A percentile compares a stretch with the other conserved stretches of the same genome.
Conservation (phyloP, 139 green algal species). For the Mesostigma viride region DNA sequence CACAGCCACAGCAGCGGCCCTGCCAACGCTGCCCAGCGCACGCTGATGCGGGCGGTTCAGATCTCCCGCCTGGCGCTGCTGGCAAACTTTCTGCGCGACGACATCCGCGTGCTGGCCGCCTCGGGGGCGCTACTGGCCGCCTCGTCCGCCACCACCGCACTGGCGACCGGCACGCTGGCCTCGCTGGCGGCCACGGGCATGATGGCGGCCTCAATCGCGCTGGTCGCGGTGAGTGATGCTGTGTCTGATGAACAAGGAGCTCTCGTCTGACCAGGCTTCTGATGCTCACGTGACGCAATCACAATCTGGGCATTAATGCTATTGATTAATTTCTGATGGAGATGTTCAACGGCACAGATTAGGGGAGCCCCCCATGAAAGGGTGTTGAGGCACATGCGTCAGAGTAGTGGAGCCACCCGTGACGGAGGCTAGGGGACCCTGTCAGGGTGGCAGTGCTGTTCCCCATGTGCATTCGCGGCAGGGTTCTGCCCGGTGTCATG, state of each 20-base stretch:
- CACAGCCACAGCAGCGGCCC: not conserved
- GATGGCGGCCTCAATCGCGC: slow-evolving; percentile 3
- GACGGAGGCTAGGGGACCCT: too few species aligned
- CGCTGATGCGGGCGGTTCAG: slow-evolving; percentile 8
- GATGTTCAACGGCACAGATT: not conserved
- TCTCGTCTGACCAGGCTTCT: not conserved
- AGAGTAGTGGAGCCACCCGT: too few species aligned
- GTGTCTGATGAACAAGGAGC: not conserved
- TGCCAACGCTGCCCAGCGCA: slow-evolving; percentile 9
- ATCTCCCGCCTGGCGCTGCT: slow-evolving; percentile 1
- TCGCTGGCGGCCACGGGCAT: not conserved
- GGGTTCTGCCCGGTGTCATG: too few species aligned
- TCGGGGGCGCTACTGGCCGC: slow-evolving; percentile 9
- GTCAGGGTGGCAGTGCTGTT: too few species aligned
- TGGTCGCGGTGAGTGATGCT: slow-evolving; percentile 21
- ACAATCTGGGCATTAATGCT: not conserved
- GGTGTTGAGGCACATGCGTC: slow-evolving; percentile 3
- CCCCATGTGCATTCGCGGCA: too few species aligned
- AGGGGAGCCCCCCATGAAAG: not conserved
- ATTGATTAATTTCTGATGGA: not conserved
- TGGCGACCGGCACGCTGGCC: not conserved
- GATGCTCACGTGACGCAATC: not conserved
- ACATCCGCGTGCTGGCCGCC: not conserved
- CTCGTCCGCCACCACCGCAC: slow-evolving; percentile 1
- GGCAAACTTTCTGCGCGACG: slow-evolving; percentile 24